A percentile compares a stretch with the other conserved stretches of the same genome.
These are phyloP conservation scores for Lactuca sativa DNA, from an alignment of 129 eudicot species.

Conservation along the genomic window DNA sequence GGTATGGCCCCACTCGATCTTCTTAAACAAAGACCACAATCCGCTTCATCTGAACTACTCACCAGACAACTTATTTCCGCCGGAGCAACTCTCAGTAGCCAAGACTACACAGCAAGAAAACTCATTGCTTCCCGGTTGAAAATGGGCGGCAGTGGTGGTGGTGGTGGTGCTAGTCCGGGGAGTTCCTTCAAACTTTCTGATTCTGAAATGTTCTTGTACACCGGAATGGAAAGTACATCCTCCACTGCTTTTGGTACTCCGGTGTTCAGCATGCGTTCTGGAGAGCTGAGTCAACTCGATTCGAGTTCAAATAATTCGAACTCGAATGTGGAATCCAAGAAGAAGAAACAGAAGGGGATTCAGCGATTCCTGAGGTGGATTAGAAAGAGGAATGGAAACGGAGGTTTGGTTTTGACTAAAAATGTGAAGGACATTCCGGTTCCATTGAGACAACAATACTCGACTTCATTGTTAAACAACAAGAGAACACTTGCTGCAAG, in stretches of 20 bases:
- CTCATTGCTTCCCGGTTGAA: constrained; percentile 74
- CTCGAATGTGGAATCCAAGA: constrained; percentile 26
- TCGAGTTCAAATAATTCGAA: constrained; percentile 35
- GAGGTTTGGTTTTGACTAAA: constrained; percentile 25
- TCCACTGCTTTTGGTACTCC: constrained; percentile 34
- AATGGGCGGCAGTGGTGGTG: constrained; percentile 49
- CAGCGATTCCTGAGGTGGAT: constrained; percentile 73
- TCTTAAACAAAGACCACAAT: constrained; percentile 68
- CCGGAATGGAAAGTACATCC: constrained; percentile 46
- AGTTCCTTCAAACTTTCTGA: constrained; percentile 74
- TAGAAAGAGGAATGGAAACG: constrained; percentile 42
- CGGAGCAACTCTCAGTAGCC: constrained; percentile 71
- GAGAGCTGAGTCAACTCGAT: constrained; percentile 33
- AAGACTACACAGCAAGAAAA: constrained; percentile 64
- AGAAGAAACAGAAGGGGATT: constrained; percentile 42
- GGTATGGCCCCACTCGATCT: constrained; percentile 80
- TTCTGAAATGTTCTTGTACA: constrained; percentile 60
- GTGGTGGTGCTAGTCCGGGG: constrained; percentile 69
- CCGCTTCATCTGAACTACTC: constrained; percentile 75
- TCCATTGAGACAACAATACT: constrained; percentile 65
- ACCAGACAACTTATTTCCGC: constrained; percentile 69
- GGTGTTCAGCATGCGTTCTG: constrained; percentile 22
- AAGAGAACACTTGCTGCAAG: constrained; percentile 76
- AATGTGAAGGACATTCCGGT: constrained; percentile 46
- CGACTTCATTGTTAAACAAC: constrained; percentile 62